Base-by-base conservation (phyloP, 441 rosid genomes). In the Euphorbia corollata region DNA sequence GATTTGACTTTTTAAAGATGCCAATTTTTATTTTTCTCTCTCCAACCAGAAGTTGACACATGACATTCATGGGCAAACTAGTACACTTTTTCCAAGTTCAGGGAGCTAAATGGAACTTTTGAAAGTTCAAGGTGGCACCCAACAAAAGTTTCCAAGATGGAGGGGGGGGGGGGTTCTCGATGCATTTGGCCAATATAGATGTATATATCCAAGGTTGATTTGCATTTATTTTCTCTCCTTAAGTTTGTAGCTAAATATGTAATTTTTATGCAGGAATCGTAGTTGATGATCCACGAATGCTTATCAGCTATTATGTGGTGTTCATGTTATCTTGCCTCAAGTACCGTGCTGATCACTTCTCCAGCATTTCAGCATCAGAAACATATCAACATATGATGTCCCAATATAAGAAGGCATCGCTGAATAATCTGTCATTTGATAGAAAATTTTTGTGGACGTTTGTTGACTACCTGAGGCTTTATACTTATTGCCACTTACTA, bases 371-470 rank as follows among this genome's bases (percentile, higher is more conserved):
- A 20, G 87, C 78, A 72, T 82, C 91, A 55, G 75, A 85, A 64
- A 85, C 87, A 48, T 94, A 91, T 73, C 86, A 69, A 64, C 84
- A 88, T 71, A 83, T 94, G 87, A 84, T 85, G 75, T 86, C 87
- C 73, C 96, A 82, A 68, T 82, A 84, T 64, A 88, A 85, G 78
- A 84, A 88, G 48, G 79, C 82, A 65, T 91, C 84, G 65, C 84
- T 87, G 87, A 80, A 85, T 76, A 95, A 86, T 73, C 92, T 94
- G 62, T 91, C 94, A 34, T 87, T 91, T 50, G 90, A 91, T 78
- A 91, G 87, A 47, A 94, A 91, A 76, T 82, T 90, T 92, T 76
- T 89, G 89, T 94, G 97, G 99, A 94, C 99, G 43, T 79, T 86
- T 78, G 84, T 94, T 61, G 96, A 94, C 81, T 91, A 89, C 78